A percentile compares a stretch with the other conserved stretches of the same genome.
Evolutionary conservation across 305 asterid genomes (phyloP).

Genomic region (Plantago lanceolata): DNA sequence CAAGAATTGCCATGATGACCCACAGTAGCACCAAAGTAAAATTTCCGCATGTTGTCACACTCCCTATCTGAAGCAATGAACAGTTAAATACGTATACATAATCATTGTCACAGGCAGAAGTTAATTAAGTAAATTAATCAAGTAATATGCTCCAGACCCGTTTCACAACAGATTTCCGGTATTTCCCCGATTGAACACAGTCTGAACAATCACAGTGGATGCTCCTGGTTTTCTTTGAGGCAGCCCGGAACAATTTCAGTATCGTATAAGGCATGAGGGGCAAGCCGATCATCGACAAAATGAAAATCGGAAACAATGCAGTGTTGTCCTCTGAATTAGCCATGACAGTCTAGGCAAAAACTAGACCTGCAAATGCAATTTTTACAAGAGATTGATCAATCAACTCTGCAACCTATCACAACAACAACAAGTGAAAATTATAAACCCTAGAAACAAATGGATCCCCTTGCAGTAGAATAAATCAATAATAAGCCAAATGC

Average conservation of each 20-base stretch:
- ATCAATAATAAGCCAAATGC: neutral
- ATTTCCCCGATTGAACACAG: constrained; percentile 68
- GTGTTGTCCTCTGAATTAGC: constrained; percentile 72
- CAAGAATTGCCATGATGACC: constrained; percentile 61
- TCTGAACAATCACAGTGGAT: constrained; percentile 78
- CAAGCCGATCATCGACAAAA: constrained; percentile 67
- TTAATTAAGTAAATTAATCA: constrained; percentile 7
- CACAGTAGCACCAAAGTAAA: constrained; percentile 69
- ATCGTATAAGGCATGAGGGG: constrained; percentile 83
- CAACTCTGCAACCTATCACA: constrained; percentile 7
- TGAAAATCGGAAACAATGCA: constrained; percentile 82
- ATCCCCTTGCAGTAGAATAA: neutral
- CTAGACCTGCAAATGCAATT: constrained; percentile 39
- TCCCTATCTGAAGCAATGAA: constrained; percentile 47
- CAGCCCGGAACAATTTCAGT: constrained; percentile 56
- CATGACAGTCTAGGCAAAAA: constrained; percentile 45
- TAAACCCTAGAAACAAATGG: constrained; percentile 10
- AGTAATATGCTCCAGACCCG: constrained; percentile 40
- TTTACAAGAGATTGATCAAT: neutral
- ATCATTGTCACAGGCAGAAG: constrained; percentile 10
- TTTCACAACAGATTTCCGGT: constrained; percentile 48
- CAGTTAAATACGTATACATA: neutral
- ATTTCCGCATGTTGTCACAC: constrained; percentile 61
- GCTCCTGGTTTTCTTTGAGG: constrained; percentile 55
- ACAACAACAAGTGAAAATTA: constrained; percentile 15